Conservation (phyloP, 148 eudicot genomes). For the Chenopodium quinoa region DNA sequence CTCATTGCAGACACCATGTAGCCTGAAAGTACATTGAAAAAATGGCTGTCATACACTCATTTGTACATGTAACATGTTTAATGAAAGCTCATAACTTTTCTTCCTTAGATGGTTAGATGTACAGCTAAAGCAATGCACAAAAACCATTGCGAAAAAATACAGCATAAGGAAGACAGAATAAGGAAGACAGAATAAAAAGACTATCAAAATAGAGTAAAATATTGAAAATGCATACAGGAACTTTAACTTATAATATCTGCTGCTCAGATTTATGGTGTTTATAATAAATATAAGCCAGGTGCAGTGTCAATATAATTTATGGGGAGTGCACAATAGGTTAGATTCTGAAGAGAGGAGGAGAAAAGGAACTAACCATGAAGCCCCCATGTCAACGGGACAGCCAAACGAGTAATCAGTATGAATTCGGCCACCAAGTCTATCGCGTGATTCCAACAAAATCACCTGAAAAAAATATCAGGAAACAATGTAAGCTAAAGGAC, state of each 20-base stretch:
- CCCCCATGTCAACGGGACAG: constrained; percentile 98
- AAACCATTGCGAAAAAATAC: not conserved
- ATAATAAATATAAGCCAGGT: too few relatives aligned
- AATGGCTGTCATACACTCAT: not conserved
- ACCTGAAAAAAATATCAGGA: constrained; percentile 53
- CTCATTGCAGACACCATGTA: constrained; percentile 97
- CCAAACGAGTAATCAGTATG: constrained; percentile 98
- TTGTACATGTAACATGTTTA: too few relatives aligned
- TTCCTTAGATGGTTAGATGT: not conserved
- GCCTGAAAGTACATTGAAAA: constrained; percentile 44
- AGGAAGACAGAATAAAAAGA: not conserved
- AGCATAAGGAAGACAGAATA: too few relatives aligned
- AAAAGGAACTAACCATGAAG: constrained; percentile 68
- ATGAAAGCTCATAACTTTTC: not conserved
- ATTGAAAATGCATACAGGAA: not conserved
- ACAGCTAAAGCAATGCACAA: not conserved
- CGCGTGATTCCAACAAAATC: constrained; percentile 84
- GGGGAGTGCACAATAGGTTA: too few relatives aligned
- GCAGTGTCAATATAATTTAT: too few relatives aligned
- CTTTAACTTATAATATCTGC: not conserved
- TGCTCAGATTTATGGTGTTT: not conserved
- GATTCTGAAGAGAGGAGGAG: not conserved
- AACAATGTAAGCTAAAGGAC: constrained; percentile 9
- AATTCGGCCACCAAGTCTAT: constrained; percentile 95
- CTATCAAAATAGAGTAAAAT: not conserved